Evolutionary conservation across 2,329 filamentous ascomycete species (phyloP), one percentile per base, ranked within the genome.

Genomic region (Mollisiaceae sp.): DNA sequence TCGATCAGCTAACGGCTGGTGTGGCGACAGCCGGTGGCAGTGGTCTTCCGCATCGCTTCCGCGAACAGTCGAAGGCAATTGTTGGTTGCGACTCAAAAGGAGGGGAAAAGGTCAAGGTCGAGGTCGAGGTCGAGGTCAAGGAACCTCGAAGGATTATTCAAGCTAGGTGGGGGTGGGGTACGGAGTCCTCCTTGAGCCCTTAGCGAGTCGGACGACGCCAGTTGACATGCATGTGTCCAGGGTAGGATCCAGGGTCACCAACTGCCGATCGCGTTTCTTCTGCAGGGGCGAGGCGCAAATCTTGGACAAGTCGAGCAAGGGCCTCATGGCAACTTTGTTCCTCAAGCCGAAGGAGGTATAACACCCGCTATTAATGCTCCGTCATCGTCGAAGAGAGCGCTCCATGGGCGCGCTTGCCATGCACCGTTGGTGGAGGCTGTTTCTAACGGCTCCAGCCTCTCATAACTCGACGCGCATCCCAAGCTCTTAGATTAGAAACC

Each of bases 321-420:
- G 35, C 32, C 15, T 38, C 35, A 39, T 57, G 35, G 55, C 55
- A 56, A 62, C 22, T 56, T 65, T 62, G 56, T 60, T 47, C 39
- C 60, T 65, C 55, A 55, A 56, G n/a, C 60, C 56, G 56, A 60
- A 57, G 41, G 47, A 55, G 55, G 36, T 60, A 66, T 63, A 66
- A 57, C 22, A 66, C 36, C 47, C 60, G 47, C 50, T 18, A 36
- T 63, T 63, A 66, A 63, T 22, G 2, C 35, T 59, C 63, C 59
- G 64, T 66, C 64, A 66, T 66, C 38, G 35, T 52, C 50, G 45
- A 32, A 52, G 45, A 32, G 43, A 50, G 14, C 12, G 55, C 59
- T 18, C 32, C 18, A 35, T 12, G 11, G 2, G 27, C 24, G 27
- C 47, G 24, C 22, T 32, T 32, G 24, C 4, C 22, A 24, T 54